Conservation (phyloP, 176 grass and related monocot species). For the Carex cristatella region DNA sequence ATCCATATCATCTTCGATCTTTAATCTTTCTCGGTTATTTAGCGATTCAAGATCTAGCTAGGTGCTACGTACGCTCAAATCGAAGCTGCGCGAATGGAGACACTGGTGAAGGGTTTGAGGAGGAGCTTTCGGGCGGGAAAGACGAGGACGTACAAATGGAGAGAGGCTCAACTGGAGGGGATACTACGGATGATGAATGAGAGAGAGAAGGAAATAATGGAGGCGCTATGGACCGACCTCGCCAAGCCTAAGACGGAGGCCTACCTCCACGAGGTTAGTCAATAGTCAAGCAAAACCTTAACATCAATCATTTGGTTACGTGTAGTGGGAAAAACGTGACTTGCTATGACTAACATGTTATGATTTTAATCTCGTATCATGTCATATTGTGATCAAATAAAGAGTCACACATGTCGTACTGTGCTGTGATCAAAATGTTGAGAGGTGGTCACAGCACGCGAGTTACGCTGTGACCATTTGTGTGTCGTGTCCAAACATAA, state of each 20-base stretch:
- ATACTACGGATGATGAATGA: constrained; percentile 56
- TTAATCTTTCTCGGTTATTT: not conserved
- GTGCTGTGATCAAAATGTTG: too few species aligned
- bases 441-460: too few species aligned
- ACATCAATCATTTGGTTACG: too few species aligned
- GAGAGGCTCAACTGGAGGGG: constrained; percentile 49
- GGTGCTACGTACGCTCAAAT: not conserved
- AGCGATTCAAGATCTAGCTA: not conserved
- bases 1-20: not conserved
- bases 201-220: constrained; percentile 68
- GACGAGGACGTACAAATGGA: constrained; percentile 60
- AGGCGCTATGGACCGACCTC: constrained; percentile 60
- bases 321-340: too few species aligned
- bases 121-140: constrained; percentile 45
- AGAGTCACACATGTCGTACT: too few species aligned
- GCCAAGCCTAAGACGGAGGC: constrained; percentile 70
- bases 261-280: constrained; percentile 53
- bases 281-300: too few species aligned
- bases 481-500: too few species aligned
- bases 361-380: too few species aligned
- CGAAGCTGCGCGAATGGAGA: constrained; percentile 13
- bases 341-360: too few species aligned
- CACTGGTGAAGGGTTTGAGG: constrained; percentile 34
- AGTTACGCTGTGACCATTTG: too few species aligned
- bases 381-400: too few species aligned